Percentiles rank a stretch among this genome's conserved stretches.
Conservation (phyloP, 1,284 basidiomycete genomes). For the Cutaneotrichosporon daszewskae region DNA sequence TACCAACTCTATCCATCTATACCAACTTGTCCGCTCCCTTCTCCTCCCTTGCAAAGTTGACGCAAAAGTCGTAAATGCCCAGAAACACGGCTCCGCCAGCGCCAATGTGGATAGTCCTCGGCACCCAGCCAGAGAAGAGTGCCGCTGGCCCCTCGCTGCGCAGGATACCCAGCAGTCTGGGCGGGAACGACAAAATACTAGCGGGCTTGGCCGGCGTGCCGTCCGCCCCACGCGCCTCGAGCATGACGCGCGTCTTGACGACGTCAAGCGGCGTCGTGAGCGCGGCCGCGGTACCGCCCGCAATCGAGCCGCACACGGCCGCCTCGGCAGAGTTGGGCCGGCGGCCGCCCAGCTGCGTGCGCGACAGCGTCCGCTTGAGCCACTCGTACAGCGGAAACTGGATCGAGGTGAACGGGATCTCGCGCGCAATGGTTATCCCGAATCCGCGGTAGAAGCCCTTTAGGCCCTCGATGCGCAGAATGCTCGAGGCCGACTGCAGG, state of each 20-base stretch:
- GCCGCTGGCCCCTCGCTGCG: constrained; percentile 65
- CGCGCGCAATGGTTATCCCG: constrained; percentile 68
- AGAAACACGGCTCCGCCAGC: constrained; percentile 95
- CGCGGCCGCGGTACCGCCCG: constrained; percentile 84
- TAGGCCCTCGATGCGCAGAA: constrained; percentile 58
- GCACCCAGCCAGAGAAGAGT: constrained; percentile 81
- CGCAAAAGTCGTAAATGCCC: constrained; percentile 71
- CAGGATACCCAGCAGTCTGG: constrained; percentile 63
- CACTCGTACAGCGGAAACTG: constrained; percentile 96
- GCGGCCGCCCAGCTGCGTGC: constrained; percentile 43
- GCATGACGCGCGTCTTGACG: constrained; percentile 95
- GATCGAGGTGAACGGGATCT: constrained; percentile 94
- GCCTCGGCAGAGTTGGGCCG: constrained; percentile 74
- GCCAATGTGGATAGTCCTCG: constrained; percentile 91
- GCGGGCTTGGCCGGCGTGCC: constrained; percentile 34
- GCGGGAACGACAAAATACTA: constrained; percentile 53
- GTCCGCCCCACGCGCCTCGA: constrained; percentile 56
- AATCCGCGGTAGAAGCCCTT: constrained; percentile 74
- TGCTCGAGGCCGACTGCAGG: constrained; percentile 48
- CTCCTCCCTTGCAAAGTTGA: constrained; percentile 25
- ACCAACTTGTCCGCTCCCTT: neutral
- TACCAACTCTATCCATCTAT: constrained; percentile 1
- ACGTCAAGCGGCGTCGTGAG: constrained; percentile 94
- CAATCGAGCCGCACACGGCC: constrained; percentile 82
- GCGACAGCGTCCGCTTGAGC: constrained; percentile 64